These are phyloP conservation scores for Gossypium schwendimanii DNA, from an alignment of 441 rosid genomes.

Conservation along the genomic window DNA sequence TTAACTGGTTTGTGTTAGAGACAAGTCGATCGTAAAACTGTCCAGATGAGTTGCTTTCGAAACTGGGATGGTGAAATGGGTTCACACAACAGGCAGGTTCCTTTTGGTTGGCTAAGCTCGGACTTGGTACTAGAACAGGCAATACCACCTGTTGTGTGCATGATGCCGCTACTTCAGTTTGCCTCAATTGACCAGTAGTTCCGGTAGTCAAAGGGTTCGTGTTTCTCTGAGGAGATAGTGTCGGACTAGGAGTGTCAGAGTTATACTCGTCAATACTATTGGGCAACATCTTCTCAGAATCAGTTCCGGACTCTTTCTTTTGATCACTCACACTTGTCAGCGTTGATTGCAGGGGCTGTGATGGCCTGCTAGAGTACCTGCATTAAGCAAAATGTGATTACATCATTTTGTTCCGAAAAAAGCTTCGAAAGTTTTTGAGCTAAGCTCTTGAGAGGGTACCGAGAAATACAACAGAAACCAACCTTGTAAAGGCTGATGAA, in stretches of 20 bases:
- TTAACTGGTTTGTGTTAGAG: constrained; percentile 19
- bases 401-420: neutral
- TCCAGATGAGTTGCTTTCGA: constrained; percentile 10
- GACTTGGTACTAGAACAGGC: constrained; percentile 32
- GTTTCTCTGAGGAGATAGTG: constrained; percentile 41
- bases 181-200: constrained; percentile 29
- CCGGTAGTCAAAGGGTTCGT: constrained; percentile 22
- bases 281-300: constrained; percentile 26
- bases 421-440: neutral
- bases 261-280: constrained; percentile 15
- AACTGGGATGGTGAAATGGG: constrained; percentile 22
- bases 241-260: constrained; percentile 30
- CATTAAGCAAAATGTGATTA: constrained; percentile 6
- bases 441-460: neutral
- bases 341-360: constrained; percentile 32
- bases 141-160: constrained; percentile 31
- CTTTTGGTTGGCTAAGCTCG: too few relatives aligned
- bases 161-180: constrained; percentile 32
- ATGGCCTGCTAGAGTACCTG: constrained; percentile 55
- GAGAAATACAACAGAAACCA: constrained; percentile 18
- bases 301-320: constrained; percentile 30
- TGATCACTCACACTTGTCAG: constrained; percentile 24
- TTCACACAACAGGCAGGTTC: constrained; percentile 17
- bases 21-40: too few relatives aligned
- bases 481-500: constrained; percentile 80